Evolutionary conservation across 2,329 filamentous ascomycete genomes (phyloP), one percentile per base, ranked within the genome.

Genomic region (Colletotrichum lini): DNA sequence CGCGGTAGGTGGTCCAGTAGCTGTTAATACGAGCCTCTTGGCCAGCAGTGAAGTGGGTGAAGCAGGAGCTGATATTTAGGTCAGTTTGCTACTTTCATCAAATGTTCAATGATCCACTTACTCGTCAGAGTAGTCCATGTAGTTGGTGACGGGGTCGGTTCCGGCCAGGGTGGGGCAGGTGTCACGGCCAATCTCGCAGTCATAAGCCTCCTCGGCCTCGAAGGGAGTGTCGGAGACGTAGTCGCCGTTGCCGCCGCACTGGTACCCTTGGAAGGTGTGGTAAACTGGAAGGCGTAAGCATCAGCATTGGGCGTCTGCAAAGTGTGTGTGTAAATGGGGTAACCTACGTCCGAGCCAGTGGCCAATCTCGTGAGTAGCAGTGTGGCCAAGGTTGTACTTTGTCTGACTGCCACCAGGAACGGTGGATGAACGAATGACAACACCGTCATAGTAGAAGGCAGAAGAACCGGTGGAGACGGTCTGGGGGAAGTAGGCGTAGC

Each of bases 401-500:
- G 76, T 69, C 13, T 76, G 76, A 50, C 75, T 73, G 40, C 84
- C 82, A 13, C 81, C 83, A 8, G 82, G 83, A 23, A 83, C 78
- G 18, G 79, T 79, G 61, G 74, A 73, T 44, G 78, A 78, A 30
- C 79, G 76, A 59, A 85, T 77, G 63, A 80, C 78, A 77, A 85
- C 85, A 56, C 82, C 81, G 63, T 84, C 83, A 18, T 74, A 74
- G 75, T 79, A 76, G 77, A 83, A 82, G 58, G 78, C 81, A 30
- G 78, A 72, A 61, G 79, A 80, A 12, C 73, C 67, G 45, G 47
- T 58, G 8, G 67, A 67, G 62, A 74, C 79, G 30, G 52, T 45
- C 16, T 58, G 52, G 30, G 84, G 85, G 80, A 84, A 85, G 79
- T 84, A 85, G 79, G 82, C 85, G 77, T 85, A 84, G 16, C 85